Conservation (phyloP, 768 basidiomycete genomes). For the Mycena belliarum region DNA sequence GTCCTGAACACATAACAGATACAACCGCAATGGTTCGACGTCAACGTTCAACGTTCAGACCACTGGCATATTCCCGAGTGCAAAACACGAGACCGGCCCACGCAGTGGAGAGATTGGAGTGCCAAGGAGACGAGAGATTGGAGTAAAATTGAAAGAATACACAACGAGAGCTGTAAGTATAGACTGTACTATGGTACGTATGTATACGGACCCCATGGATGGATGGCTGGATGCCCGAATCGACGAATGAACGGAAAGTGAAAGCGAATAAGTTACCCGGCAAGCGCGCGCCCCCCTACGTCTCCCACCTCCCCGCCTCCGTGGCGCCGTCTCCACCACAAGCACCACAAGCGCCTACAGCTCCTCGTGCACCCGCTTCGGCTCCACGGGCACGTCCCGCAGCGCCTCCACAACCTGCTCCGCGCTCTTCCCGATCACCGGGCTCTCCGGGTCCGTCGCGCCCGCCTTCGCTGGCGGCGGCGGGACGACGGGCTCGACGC, state of each 20-base stretch:
- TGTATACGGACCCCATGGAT: background rate
- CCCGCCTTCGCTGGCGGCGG: background rate
- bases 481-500: conserved; percentile 21
- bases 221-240: background rate
- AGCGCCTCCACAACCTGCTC: conserved; percentile 47
- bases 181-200: too few species aligned
- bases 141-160: too few species aligned
- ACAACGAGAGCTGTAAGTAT: too few species aligned
- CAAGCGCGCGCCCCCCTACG: background rate
- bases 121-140: too few species aligned
- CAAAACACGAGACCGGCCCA: too few species aligned
- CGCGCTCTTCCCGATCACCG: conserved; percentile 44
- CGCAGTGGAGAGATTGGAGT: too few species aligned
- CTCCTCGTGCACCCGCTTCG: conserved; percentile 18
- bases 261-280: conserved; percentile 15
- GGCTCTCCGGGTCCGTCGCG: conserved; percentile 29
- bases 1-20: too few species aligned
- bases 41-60: too few species aligned
- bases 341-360: background rate
- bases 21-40: too few species aligned
- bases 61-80: too few species aligned
- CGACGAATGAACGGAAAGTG: background rate
- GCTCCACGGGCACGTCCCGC: conserved; percentile 23
- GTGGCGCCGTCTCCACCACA: background rate
- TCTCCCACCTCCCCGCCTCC: background rate